Evolutionary conservation across 164 flowering plant genomes (phyloP).

Genomic region (Kalanchoe fedtschenkoi): DNA sequence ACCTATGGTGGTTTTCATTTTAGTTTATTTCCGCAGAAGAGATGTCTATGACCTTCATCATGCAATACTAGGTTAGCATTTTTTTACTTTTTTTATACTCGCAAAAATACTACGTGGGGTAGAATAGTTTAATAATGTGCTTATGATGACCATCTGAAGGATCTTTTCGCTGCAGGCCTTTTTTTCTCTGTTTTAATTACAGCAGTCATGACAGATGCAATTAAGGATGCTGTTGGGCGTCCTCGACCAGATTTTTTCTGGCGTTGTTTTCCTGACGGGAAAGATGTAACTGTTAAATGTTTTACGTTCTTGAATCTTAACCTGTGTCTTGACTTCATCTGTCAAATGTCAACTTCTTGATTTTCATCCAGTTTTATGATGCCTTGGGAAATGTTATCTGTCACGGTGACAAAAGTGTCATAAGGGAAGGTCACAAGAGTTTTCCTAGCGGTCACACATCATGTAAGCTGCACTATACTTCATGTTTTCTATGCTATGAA

Average conservation of each 20-base stretch:
- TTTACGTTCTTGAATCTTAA: not conserved
- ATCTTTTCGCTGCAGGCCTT: conserved; percentile 35
- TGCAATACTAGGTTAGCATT: conserved; percentile 41
- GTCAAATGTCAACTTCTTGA: not conserved
- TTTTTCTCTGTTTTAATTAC: conserved; percentile 49
- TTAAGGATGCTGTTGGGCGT: conserved; percentile 67
- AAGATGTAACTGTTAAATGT: conserved; percentile 28
- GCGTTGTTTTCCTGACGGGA: conserved; percentile 87
- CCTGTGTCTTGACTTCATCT: not conserved
- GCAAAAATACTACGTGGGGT: not conserved
- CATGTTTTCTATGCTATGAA: not conserved
- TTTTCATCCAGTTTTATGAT: conserved; percentile 35
- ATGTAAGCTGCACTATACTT: conserved; percentile 20
- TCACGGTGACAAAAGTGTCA: conserved; percentile 27
- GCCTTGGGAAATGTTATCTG: conserved; percentile 44
- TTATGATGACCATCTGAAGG: not conserved
- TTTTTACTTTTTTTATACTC: not conserved
- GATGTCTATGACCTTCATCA: conserved; percentile 78
- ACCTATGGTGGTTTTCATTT: conserved; percentile 37
- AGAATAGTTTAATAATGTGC: not conserved
- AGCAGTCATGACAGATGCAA: conserved; percentile 48
- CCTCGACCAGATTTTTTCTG: conserved; percentile 82
- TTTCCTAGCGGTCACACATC: conserved; percentile 70
- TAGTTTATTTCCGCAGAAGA: conserved; percentile 42
- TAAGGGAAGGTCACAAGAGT: conserved; percentile 53